Evolutionary conservation across 495 filamentous ascomycete species (phyloP).

Genomic region (Penicillium parvum): DNA sequence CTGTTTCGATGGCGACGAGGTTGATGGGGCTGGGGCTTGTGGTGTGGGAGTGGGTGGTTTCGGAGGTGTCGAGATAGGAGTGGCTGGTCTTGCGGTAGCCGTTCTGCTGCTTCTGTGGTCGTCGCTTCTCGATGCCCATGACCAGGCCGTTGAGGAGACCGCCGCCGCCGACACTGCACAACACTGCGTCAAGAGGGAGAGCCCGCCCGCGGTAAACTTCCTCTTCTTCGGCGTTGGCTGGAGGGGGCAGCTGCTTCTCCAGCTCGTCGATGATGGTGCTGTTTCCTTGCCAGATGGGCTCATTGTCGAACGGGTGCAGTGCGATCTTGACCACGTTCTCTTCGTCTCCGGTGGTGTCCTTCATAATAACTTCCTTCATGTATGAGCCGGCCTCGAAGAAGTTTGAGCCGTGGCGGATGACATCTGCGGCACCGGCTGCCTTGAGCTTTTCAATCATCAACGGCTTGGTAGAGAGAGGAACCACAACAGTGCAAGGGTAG

Average conservation of each 20-base stretch:
- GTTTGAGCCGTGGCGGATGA: conserved; percentile 64
- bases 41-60: neutral
- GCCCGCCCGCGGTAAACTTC: conserved; percentile 31
- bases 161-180: conserved; percentile 86
- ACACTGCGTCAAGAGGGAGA: conserved; percentile 57
- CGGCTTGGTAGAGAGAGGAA: conserved; percentile 61
- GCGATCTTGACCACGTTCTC: conserved; percentile 73
- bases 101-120: conserved; percentile 19
- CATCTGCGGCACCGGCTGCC: conserved; percentile 61
- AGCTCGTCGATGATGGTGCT: conserved; percentile 73
- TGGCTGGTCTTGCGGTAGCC: conserved; percentile 13
- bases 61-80: conserved; percentile 16
- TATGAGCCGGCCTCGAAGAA: conserved; percentile 77
- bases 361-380: conserved; percentile 60
- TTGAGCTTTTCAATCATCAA: conserved; percentile 72
- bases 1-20: conserved; percentile 78
- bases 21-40: conserved; percentile 31
- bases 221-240: conserved; percentile 30
- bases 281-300: conserved; percentile 78
- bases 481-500: conserved; percentile 76
- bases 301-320: conserved; percentile 75
- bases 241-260: conserved; percentile 48
- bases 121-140: conserved; percentile 59
- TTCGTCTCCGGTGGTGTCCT: conserved; percentile 27
- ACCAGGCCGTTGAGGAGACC: conserved; percentile 79